Evolutionary conservation across 495 filamentous ascomycete genomes (phyloP), one percentile per base, ranked within the genome.

Genomic region (Ramalina peruviana): DNA sequence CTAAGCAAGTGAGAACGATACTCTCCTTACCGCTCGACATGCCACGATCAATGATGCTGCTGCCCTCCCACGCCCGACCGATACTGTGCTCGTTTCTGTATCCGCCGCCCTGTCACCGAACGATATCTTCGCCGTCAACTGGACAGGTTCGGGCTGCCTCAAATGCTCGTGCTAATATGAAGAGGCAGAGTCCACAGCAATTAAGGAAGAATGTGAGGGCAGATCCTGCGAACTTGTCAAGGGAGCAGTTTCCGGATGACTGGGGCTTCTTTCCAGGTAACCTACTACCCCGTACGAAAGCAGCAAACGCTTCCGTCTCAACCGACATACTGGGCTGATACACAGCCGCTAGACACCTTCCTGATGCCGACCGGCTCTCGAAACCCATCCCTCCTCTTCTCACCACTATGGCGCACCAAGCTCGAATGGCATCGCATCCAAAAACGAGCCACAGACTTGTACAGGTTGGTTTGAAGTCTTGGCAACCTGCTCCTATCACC

Each of bases 331-430:
- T 7, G 30, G 30, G 30, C 30, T 33, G 30, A 33, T 7, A 11
- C 30, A 60, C 47, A 23, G 12, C n/a, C 3, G 30, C 15, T 36
- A 74, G 72, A 59, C 16, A 82, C 80, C 5, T 81, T 79, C 53
- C 65, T 83, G 19, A 70, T 68, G 62, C 79, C 78, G n/a, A 63
- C 72, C 12, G 71, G 74, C 64, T 59, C 56, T 33, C 74, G 79
- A 46, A 62, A 72, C 54, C 78, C 80, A 10, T 76, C 76, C 4
- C 54, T 81, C 39, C 74, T 81, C 60, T 38, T 54, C 9, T 52
- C 63, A 6, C 76, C 74, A 23, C 52, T 55, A 45, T 60, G 64
- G 43, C 64, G 75, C 21, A 47, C 71, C 43, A 57, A 54, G 16
- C 56, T 81, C 45, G 73, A 77, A 58, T 74, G 64, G 60, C 56